Percentiles rank a stretch among this genome's conserved stretches.
These are phyloP conservation scores for Syzygium syzygioides DNA, from an alignment of 441 rosid genomes.

Conservation along the genomic window DNA sequence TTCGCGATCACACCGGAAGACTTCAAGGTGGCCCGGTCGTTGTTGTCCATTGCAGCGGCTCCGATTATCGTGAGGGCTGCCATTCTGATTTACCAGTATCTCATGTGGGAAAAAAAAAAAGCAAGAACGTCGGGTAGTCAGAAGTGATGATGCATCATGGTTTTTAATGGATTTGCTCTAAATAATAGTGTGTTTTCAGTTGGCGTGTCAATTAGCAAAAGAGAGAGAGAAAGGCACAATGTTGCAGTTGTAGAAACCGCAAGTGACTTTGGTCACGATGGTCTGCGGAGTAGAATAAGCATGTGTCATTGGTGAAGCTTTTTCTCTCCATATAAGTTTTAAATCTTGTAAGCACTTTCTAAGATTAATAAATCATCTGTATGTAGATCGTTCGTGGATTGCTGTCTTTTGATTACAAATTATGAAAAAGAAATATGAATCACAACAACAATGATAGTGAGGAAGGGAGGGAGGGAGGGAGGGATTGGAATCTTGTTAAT, in stretches of 20 bases:
- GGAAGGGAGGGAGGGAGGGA: background rate
- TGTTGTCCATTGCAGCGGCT: background rate
- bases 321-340: background rate
- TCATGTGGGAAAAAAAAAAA: background rate
- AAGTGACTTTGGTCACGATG: background rate
- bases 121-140: background rate
- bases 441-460: background rate
- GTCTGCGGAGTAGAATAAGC: background rate
- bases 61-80: background rate
- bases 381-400: background rate
- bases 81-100: background rate
- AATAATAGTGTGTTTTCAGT: background rate
- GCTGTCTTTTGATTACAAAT: background rate
- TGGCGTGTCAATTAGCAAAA: background rate
- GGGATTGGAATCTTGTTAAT: background rate
- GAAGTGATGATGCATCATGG: background rate
- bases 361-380: background rate
- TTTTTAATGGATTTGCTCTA: background rate
- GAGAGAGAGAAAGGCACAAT: background rate
- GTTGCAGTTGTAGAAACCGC: background rate
- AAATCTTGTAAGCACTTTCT: background rate
- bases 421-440: too few species aligned
- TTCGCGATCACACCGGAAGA: background rate
- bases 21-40: background rate
- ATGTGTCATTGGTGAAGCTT: background rate